Conservation (phyloP, 2,329 filamentous ascomycete species). For the Fusarium longipes region DNA sequence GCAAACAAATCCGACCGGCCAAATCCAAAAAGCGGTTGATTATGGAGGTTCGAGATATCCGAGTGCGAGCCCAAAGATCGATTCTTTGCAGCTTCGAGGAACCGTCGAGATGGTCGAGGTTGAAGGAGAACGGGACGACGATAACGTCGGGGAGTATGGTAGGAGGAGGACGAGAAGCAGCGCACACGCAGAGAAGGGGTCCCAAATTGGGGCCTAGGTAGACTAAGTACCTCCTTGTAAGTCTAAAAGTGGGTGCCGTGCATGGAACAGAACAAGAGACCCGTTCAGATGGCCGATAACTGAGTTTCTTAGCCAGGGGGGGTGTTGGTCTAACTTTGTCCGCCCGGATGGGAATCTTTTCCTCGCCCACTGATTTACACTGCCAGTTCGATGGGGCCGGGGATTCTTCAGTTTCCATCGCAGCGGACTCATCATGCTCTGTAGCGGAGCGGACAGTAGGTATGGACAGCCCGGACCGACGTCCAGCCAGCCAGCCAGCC, state of each 20-base stretch:
- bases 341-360: slow-evolving; percentile 32
- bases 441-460: slow-evolving; percentile 26
- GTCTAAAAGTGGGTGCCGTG: slow-evolving; percentile 29
- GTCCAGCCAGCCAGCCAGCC: no score
- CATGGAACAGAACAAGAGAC: slow-evolving; percentile 20
- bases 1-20: slow-evolving; percentile 19
- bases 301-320: slow-evolving; percentile 24
- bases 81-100: slow-evolving; percentile 37
- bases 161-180: slow-evolving; percentile 31
- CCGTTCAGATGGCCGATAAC: slow-evolving; percentile 26
- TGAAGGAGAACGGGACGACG: slow-evolving; percentile 25
- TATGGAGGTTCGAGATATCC: slow-evolving; percentile 24
- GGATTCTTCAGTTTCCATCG: slow-evolving; percentile 28
- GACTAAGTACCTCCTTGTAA: slow-evolving; percentile 43
- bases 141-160: slow-evolving; percentile 24
- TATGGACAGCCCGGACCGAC: slow-evolving; percentile 9
- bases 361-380: slow-evolving; percentile 27
- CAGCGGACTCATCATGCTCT: slow-evolving; percentile 17
- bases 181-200: slow-evolving; percentile 32
- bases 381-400: slow-evolving; percentile 25
- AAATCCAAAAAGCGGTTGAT: slow-evolving; percentile 19
- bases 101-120: slow-evolving; percentile 36
- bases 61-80: slow-evolving; percentile 32
- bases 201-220: slow-evolving; percentile 39
- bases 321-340: slow-evolving; percentile 12